Evolutionary conservation across 192 early-diverging fungal species (phyloP).

Genomic region (Linnemannia elongata): DNA sequence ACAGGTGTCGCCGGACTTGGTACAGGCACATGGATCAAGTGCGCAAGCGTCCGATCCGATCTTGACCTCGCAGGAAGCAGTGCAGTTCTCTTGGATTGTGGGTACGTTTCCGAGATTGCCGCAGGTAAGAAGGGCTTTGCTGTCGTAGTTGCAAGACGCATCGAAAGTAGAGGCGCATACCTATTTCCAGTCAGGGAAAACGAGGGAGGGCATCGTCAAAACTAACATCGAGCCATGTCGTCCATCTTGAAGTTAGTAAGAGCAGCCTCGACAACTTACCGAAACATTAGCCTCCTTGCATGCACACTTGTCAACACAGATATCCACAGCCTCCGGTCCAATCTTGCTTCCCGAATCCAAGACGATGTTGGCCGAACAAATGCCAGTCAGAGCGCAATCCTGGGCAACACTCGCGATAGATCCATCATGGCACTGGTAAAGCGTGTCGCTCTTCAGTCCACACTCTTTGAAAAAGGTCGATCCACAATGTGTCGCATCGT

Average conservation of each 20-base stretch:
- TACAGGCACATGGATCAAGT: not conserved
- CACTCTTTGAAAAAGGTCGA: not conserved
- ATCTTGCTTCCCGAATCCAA: not conserved
- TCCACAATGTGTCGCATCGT: not conserved
- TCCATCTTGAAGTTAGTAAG: too few relatives aligned
- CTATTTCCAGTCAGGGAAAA: not conserved
- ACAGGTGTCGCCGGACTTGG: not conserved
- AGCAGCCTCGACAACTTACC: not conserved
- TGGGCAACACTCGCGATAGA: not conserved
- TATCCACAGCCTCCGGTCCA: not conserved
- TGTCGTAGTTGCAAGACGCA: not conserved
- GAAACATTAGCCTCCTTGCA: not conserved
- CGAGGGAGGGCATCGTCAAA: too few relatives aligned
- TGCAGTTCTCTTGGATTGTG: not conserved
- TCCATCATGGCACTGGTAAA: not conserved
- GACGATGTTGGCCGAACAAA: not conserved
- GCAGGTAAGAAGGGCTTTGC: not conserved
- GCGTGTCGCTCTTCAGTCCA: not conserved
- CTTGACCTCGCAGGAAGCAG: not conserved
- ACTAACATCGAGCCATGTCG: too few relatives aligned
- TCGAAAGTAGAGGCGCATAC: slow-evolving; percentile 2
- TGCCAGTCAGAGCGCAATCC: not conserved
- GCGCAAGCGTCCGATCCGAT: not conserved
- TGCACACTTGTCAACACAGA: not conserved
- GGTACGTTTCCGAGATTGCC: not conserved